Conservation (phyloP, 257 asterid species). For the Solanum verrucosum region DNA sequence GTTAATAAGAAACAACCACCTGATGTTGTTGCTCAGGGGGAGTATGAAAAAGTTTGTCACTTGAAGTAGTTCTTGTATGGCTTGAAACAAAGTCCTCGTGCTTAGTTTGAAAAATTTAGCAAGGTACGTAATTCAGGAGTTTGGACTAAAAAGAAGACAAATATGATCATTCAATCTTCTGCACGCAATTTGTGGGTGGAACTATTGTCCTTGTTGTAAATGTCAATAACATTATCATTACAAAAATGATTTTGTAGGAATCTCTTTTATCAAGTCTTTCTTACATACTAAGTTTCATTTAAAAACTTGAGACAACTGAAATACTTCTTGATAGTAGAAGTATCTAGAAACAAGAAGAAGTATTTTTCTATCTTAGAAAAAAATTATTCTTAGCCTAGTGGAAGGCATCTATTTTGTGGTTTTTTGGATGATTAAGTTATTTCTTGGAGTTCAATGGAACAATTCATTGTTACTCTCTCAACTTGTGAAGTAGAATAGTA, state of each 20-base stretch:
- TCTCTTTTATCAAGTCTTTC: not conserved
- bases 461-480: no score
- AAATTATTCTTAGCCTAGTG: no score
- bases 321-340: not conserved
- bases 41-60: not conserved
- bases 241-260: not conserved
- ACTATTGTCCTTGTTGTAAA: not conserved
- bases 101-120: not conserved
- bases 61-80: not conserved
- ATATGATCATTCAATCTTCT: not conserved
- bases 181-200: not conserved
- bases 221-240: no score
- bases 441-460: no score
- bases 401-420: no score
- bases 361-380: not conserved
- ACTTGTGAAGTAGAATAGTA: no score
- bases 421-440: no score
- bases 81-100: not conserved
- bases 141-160: not conserved
- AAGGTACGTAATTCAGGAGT: not conserved
- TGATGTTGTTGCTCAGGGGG: not conserved
- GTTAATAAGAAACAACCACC: not conserved
- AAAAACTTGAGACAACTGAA: not conserved
- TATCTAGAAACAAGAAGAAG: not conserved
- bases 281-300: not conserved